Evolutionary conservation across 2,329 filamentous ascomycete genomes (phyloP).

Genomic region (Ophiostoma angusticollis): DNA sequence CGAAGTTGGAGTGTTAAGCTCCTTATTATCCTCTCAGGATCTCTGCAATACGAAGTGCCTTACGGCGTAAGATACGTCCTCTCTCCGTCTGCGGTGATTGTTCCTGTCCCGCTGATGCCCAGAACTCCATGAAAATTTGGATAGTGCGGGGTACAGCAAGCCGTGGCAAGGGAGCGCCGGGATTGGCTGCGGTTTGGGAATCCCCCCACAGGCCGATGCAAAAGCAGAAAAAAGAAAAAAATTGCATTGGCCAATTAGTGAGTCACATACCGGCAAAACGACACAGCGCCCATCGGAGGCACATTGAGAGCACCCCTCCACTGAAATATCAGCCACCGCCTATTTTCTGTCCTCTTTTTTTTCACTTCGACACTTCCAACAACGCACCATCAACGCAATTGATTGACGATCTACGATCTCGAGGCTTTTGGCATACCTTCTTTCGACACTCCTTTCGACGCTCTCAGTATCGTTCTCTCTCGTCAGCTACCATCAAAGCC

Average conservation of each 20-base stretch:
- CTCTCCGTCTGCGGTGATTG: constrained; percentile 1
- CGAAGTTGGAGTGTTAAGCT: too few relatives aligned
- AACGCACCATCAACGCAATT: background rate
- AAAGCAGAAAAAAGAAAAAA: constrained; percentile 5
- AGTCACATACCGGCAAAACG: constrained; percentile 6
- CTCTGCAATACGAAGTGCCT: too few relatives aligned
- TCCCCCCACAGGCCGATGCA: too few relatives aligned
- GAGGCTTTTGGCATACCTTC: too few relatives aligned
- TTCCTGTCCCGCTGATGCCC: background rate
- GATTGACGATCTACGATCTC: too few relatives aligned
- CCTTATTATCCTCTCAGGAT: too few relatives aligned
- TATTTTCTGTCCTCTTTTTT: background rate
- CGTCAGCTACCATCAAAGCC: too few relatives aligned
- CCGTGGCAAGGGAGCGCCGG: background rate
- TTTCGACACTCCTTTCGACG: constrained; percentile 1
- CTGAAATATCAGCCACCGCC: constrained; percentile 5
- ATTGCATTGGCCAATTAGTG: constrained; percentile 15
- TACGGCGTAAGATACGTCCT: too few relatives aligned
- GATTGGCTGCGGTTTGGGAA: constrained; percentile 3
- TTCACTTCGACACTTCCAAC: background rate
- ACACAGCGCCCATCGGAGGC: constrained; percentile 11
- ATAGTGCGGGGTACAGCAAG: constrained; percentile 2
- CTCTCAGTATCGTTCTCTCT: background rate
- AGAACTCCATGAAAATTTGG: background rate
- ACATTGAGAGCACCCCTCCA: background rate